These are phyloP conservation scores for Lactifluus pinguis DNA, from an alignment of 768 basidiomycete species.

Conservation along the genomic window DNA sequence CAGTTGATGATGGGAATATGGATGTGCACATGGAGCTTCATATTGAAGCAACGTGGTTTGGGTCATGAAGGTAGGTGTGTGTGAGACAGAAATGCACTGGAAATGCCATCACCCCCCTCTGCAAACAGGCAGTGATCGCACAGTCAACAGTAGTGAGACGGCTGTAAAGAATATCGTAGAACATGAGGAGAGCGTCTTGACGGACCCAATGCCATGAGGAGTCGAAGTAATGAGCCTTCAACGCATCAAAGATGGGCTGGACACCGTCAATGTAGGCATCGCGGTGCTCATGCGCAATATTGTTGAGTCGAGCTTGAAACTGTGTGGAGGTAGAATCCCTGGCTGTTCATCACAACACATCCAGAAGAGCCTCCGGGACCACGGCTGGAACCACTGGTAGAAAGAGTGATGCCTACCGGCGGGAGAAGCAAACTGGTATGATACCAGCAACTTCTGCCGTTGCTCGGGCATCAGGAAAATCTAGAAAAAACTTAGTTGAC, in stretches of 20 bases:
- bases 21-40: slow-evolving; percentile 71
- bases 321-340: too few species aligned
- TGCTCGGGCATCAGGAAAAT: too few species aligned
- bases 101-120: too few species aligned
- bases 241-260: slow-evolving; percentile 85
- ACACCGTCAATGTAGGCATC: slow-evolving; percentile 92
- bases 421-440: too few species aligned
- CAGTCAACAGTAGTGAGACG: slow-evolving; percentile 28
- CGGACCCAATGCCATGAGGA: slow-evolving; percentile 99
- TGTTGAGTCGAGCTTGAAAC: too few species aligned
- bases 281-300: slow-evolving; percentile 44
- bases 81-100: too few species aligned
- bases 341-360: too few species aligned
- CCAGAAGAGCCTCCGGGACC: too few species aligned
- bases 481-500: too few species aligned
- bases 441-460: too few species aligned
- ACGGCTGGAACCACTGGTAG: too few species aligned
- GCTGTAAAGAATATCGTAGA: slow-evolving; percentile 36
- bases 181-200: slow-evolving; percentile 94
- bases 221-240: slow-evolving; percentile 97
- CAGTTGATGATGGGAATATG: not conserved
- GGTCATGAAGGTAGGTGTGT: slow-evolving; percentile 61
- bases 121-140: slow-evolving; percentile 90
- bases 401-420: too few species aligned
- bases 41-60: slow-evolving; percentile 71